Percentiles rank a stretch among this genome's conserved stretches.
phyloP scores from a whole-genome alignment of 169 alveolate species.

The Amoebophrya sp. region DNA sequence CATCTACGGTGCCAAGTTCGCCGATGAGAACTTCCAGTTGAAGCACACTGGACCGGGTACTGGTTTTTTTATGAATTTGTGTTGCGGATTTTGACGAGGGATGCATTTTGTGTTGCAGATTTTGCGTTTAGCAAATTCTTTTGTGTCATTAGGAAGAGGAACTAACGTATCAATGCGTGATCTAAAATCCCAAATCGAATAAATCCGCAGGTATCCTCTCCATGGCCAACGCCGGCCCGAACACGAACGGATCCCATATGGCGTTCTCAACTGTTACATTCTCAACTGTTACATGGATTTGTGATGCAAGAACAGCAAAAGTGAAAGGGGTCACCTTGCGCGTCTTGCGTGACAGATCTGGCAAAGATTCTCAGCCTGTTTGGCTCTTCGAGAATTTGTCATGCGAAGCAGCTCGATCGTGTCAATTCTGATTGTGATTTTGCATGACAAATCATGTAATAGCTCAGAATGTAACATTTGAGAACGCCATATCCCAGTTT shows the following conservation, averaged over 20 bases:
- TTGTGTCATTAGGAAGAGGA: constrained; percentile 31
- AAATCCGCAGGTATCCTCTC: constrained; percentile 65
- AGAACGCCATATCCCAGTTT: constrained; percentile 72
- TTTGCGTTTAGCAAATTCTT: not conserved
- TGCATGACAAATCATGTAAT: not conserved
- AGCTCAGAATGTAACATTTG: no score
- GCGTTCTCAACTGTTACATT: no score
- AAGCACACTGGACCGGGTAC: constrained; percentile 82
- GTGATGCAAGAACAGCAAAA: no score
- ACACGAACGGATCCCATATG: constrained; percentile 96
- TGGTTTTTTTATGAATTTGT: not conserved
- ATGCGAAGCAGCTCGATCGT: no score
- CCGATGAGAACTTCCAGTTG: constrained; percentile 87
- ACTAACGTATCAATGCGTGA: constrained; percentile 27
- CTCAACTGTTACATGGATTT: no score
- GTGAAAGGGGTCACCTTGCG: no score
- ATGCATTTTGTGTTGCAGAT: not conserved
- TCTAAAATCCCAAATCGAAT: not conserved
- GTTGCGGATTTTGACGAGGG: not conserved
- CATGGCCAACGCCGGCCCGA: constrained; percentile 91
- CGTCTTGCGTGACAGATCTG: no score
- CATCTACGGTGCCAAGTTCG: constrained; percentile 85
- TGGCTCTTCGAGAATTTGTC: no score
- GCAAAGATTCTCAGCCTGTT: no score
- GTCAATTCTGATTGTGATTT: not conserved